Conservation (phyloP, 306 rosid genomes). For the Pterocarpus macrocarpus region DNA sequence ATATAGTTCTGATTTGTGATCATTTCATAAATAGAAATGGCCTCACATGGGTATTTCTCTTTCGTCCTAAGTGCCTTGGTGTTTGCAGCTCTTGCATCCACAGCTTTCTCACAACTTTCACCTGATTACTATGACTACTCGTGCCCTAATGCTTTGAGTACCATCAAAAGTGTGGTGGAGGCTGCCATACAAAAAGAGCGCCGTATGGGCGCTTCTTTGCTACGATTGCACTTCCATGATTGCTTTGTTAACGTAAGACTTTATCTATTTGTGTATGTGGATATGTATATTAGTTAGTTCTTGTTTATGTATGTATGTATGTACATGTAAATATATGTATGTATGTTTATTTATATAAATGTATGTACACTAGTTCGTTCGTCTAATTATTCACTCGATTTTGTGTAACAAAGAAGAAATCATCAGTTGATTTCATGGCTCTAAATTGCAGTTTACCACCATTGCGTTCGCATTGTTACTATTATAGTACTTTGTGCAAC, state of each 20-base stretch:
- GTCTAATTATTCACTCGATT: no score
- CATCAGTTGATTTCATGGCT: no score
- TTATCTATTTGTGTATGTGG: not conserved
- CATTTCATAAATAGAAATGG: no score
- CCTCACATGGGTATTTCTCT: not conserved
- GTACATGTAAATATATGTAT: no score
- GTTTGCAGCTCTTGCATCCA: constrained; percentile 36
- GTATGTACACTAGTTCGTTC: no score
- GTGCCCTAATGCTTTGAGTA: constrained; percentile 52
- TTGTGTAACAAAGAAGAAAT: no score
- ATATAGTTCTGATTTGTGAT: not conserved
- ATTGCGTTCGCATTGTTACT: no score
- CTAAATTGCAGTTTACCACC: no score
- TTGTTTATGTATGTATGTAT: no score
- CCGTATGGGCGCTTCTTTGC: constrained; percentile 61
- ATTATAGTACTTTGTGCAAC: no score
- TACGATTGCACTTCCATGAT: constrained; percentile 62
- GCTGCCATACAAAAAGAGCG: constrained; percentile 47
- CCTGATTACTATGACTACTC: constrained; percentile 48
- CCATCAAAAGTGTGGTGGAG: constrained; percentile 42
- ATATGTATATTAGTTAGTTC: no score
- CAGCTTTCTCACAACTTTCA: constrained; percentile 38
- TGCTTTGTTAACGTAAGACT: constrained; percentile 58
- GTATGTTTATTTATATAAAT: no score
- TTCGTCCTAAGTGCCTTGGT: constrained; percentile 3